A percentile compares a stretch with the other conserved stretches of the same genome.
These are phyloP conservation scores for Venturia carpophila DNA, from an alignment of 2,329 filamentous ascomycete genomes.

Conservation along the genomic window DNA sequence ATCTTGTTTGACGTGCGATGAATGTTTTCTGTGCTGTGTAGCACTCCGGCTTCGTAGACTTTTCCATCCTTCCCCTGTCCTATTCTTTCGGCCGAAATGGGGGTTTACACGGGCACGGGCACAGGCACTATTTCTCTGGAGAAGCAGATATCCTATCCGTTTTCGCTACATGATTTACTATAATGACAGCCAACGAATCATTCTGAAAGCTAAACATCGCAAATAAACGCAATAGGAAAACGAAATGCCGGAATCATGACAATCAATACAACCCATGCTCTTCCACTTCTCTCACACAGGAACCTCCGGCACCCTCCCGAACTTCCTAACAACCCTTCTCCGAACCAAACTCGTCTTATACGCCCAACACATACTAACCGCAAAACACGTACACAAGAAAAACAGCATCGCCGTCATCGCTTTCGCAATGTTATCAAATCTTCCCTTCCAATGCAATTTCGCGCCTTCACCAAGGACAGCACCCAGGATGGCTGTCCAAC, in stretches of 20 bases:
- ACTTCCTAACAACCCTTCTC: neutral
- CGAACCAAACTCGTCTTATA: neutral
- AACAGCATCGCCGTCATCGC: slow-evolving; percentile 5
- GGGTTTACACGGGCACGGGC: too few relatives aligned
- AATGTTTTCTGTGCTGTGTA: too few relatives aligned
- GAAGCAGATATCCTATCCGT: too few relatives aligned
- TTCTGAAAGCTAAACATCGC: too few relatives aligned
- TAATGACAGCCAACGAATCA: too few relatives aligned
- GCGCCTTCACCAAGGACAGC: neutral
- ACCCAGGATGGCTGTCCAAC: neutral
- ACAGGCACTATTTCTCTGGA: too few relatives aligned
- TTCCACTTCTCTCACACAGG: neutral
- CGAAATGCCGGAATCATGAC: too few relatives aligned
- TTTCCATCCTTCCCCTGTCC: too few relatives aligned
- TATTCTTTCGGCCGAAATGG: too few relatives aligned
- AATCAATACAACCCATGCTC: neutral
- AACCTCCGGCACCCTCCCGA: slow-evolving; percentile 2
- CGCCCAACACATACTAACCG: neutral
- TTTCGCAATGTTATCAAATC: slow-evolving; percentile 11
- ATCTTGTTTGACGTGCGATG: neutral
- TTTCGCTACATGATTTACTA: too few relatives aligned
- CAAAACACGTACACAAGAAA: slow-evolving; percentile 10
- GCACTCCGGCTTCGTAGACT: neutral
- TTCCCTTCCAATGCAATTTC: neutral
- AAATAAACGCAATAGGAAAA: too few relatives aligned